phyloP scores from a whole-genome alignment of 78 protist genomes.

The Dictyostelium capitatum region DNA sequence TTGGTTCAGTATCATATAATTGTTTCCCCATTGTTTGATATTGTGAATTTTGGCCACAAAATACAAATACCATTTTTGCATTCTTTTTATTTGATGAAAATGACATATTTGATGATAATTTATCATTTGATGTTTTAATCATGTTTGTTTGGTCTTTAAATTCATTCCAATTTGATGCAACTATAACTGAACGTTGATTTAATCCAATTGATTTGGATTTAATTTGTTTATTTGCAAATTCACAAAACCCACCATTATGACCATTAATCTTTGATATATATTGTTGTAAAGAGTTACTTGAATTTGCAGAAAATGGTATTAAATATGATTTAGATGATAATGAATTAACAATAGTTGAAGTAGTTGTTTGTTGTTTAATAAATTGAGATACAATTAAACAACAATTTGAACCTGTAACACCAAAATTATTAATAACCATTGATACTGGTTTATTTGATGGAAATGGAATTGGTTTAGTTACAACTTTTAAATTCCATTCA shows the following conservation, averaged over 20 bases:
- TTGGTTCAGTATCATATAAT: slow-evolving; percentile 9
- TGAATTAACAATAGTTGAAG: not conserved
- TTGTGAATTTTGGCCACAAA: slow-evolving; percentile 81
- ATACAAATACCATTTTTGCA: slow-evolving; percentile 34
- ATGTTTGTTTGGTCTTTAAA: not conserved
- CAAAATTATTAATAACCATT: slow-evolving; percentile 78
- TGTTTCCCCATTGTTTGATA: slow-evolving; percentile 57
- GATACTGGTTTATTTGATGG: not conserved
- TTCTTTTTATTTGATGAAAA: not conserved
- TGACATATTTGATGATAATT: not conserved
- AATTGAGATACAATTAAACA: slow-evolving; percentile 20
- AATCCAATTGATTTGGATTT: not conserved
- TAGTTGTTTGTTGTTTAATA: not conserved
- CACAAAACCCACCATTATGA: not conserved
- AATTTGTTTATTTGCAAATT: slow-evolving; percentile 1
- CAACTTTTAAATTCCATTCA: slow-evolving; percentile 56
- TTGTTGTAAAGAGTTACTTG: not conserved
- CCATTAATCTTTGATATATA: not conserved
- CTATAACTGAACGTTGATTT: slow-evolving; percentile 1
- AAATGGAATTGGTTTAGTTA: slow-evolving; percentile 33
- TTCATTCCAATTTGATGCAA: not conserved
- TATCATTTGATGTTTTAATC: not conserved
- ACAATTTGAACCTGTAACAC: slow-evolving; percentile 89
- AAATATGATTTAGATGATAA: not conserved
- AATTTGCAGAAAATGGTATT: slow-evolving; percentile 20